These are phyloP conservation scores for Aspergillus ostianus DNA, from an alignment of 495 filamentous ascomycete genomes.

Conservation along the genomic window DNA sequence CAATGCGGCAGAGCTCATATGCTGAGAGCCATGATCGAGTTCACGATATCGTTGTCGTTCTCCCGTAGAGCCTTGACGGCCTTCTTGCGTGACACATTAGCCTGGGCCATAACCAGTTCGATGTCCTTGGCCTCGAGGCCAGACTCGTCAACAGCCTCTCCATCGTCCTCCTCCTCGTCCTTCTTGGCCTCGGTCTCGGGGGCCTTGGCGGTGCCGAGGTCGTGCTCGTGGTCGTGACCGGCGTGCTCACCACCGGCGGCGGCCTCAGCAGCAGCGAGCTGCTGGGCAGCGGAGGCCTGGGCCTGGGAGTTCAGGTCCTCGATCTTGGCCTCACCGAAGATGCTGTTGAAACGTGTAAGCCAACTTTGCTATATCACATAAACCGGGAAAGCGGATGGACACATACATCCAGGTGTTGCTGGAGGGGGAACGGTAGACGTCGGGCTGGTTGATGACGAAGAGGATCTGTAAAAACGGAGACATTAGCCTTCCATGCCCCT, in stretches of 20 bases:
- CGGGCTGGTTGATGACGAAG: constrained; percentile 98
- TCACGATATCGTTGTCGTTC: constrained; percentile 99
- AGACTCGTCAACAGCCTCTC: constrained; percentile 88
- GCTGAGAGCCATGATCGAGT: constrained; percentile 99
- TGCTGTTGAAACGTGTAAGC: constrained; percentile 54
- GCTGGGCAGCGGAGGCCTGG: constrained; percentile 88
- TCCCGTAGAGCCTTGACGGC: constrained; percentile 97
- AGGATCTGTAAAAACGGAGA: constrained; percentile 65
- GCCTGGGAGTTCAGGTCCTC: constrained; percentile 98
- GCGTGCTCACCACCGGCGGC: constrained; percentile 72
- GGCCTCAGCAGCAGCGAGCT: constrained; percentile 76
- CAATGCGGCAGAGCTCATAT: constrained; percentile 57
- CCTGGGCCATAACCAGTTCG: constrained; percentile 97
- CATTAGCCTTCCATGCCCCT: constrained; percentile 17
- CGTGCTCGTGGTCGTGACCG: constrained; percentile 71
- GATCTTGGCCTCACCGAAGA: constrained; percentile 99
- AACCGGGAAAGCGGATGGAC: neutral
- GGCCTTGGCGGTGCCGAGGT: constrained; percentile 77
- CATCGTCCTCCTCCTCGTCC: constrained; percentile 89
- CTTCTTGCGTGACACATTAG: constrained; percentile 94
- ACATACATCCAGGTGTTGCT: constrained; percentile 99
- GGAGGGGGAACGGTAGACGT: constrained; percentile 97
- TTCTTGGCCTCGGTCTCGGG: constrained; percentile 74
- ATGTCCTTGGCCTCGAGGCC: constrained; percentile 99
- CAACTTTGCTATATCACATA: constrained; percentile 3